Evolutionary conservation across 2,329 filamentous ascomycete species (phyloP), one percentile per base, ranked within the genome.

Genomic region (Pseudogymnoascus sp.): DNA sequence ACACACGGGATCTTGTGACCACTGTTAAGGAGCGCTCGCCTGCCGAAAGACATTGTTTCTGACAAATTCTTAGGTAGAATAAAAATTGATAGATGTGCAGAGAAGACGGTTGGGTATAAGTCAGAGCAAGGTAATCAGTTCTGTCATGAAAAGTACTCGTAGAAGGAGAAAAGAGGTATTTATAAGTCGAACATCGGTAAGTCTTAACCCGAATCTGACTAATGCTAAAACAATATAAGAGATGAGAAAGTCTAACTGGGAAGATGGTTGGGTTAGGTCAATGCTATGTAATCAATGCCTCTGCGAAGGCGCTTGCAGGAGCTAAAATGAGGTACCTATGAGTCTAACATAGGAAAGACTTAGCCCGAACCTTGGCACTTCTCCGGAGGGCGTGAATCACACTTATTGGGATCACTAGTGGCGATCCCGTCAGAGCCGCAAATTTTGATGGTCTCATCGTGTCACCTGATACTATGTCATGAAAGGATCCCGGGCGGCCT

Each of bases 1-100:
- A 86, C 75, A 59, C 79, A 78, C 22, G 85, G 83, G 62, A 89
- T 89, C 75, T 85, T 84, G 71, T 83, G 82, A 67, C 88, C 87
- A 62, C 82, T 81, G 77, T 81, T 85, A 69, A 86, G 80, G 65
- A 81, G 83, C 68, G 84, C 82, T 74, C 83, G 77, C 68, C 72
- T 75, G 63, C 77, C 80, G 70, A 77, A 75, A 71, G 84, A 86
- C 84, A 87, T 86, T 6, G 22, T 42, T 39, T 39, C 36, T 12
- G n/a, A 39, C 7, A 1, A 39, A 39, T 39, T 5, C 36, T 39
- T 16, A 39, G 16, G 6, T 4, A 39, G 36, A 5, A n/a, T 16
- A 39, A 39, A 39, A 39, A 39, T 39, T 16, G n/a, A 39, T 39
- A 16, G 14, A 39, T 39, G 16, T 39, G 6, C 4, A 39, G 36